Evolutionary conservation across 2,329 filamentous ascomycete genomes (phyloP), one percentile per base, ranked within the genome.

Genomic region (Nakataea oryzae): DNA sequence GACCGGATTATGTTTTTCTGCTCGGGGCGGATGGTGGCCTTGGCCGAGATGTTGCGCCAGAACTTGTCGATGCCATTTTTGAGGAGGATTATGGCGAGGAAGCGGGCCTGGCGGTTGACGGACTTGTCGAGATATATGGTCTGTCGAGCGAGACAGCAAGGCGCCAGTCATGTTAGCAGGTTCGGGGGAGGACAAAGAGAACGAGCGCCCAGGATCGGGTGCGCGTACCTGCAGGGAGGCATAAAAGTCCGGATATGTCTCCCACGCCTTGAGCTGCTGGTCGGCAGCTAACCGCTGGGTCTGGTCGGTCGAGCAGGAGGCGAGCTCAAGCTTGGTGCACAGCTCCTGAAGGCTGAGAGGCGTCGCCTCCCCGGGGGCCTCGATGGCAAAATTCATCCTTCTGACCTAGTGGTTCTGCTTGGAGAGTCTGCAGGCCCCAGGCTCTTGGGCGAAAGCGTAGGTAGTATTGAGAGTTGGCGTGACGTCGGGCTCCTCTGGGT

Each of bases 41-140:
- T 80, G 30, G 72, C 60, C 63, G 75, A 67, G 41, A 91, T 71
- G n/a, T 76, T 67, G 17, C 95, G 84, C 95, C 95, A 99, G 74
- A 92, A 91, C 72, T 89, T 92, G 72, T 97, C 93, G 74, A 97
- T 93, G 62, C 93, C 95, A 73, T 97, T 97, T 73, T 97, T 97
- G 61, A 99, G 81, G 72, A 96, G 90, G 67, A 97, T 96, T 63
- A 97, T 86, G 62, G 93, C 90, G 13, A 97, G 86, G 70, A 96
- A 92, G 64, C 95, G 89, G 61, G 93, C 84, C 69, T 96, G 87
- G 63, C 85, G 76, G 1, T 91, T 89, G 1, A 96, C 78, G 2
- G 86, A 85, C 64, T 86, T 86, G 76, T 96, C 90, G 65, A 96
- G 82, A 72, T 93, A 97, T 47, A 91, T 84, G 67, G 87, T 83